Percentiles rank a stretch among this genome's conserved stretches.
Evolutionary conservation across 768 basidiomycete genomes (phyloP).

Genomic region (Leccinellum rugosiceps): DNA sequence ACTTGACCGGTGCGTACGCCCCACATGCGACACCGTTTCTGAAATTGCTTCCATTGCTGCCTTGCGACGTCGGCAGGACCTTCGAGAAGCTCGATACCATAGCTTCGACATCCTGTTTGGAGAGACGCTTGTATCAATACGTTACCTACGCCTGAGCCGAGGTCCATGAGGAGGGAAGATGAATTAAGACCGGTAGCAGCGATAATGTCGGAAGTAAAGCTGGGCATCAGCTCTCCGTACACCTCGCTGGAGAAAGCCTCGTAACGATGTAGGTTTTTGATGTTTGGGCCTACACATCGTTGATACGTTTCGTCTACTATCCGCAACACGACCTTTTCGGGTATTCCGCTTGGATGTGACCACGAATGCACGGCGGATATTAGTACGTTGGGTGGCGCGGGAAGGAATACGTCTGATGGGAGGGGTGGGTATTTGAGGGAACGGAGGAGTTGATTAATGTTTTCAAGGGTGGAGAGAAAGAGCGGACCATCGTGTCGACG

Average conservation of each 20-base stretch:
- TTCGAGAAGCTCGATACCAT: conserved; percentile 77
- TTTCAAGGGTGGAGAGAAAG: conserved; percentile 59
- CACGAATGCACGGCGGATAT: conserved; percentile 46
- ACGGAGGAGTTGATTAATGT: conserved; percentile 60
- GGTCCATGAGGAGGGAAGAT: conserved; percentile 71
- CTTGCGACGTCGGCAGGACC: conserved; percentile 79
- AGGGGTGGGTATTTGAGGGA: conserved; percentile 62
- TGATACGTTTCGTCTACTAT: conserved; percentile 92
- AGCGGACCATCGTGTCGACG: conserved; percentile 67
- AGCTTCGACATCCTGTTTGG: conserved; percentile 74
- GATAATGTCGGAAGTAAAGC: conserved; percentile 57
- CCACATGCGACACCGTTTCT: conserved; percentile 86
- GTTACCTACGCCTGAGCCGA: conserved; percentile 86
- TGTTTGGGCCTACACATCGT: conserved; percentile 85
- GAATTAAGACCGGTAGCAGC: conserved; percentile 47
- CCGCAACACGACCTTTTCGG: conserved; percentile 63
- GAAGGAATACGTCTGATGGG: conserved; percentile 48
- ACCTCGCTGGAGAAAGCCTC: conserved; percentile 80
- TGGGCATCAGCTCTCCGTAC: conserved; percentile 88
- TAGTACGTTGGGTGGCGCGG: conserved; percentile 45
- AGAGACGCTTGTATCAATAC: conserved; percentile 79
- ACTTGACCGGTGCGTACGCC: conserved; percentile 73
- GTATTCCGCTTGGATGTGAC: conserved; percentile 46
- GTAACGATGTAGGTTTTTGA: conserved; percentile 77
- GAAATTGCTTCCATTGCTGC: conserved; percentile 71